Conservation (phyloP, 352 stramenopile species). For the Globisporangium lucens region DNA sequence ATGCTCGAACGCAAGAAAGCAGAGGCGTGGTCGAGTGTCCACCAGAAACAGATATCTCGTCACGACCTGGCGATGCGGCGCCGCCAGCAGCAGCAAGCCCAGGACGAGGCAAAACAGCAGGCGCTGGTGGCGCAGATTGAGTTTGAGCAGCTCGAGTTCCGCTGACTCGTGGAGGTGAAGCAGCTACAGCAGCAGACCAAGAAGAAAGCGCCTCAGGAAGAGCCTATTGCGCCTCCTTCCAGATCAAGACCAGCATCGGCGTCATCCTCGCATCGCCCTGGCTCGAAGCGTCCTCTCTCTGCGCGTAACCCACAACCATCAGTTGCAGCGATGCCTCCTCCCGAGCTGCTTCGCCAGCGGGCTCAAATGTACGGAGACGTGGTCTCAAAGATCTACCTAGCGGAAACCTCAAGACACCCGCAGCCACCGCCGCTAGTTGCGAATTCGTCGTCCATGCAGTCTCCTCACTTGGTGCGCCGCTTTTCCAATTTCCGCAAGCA, state of each 20-base stretch:
- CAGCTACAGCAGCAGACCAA: constrained; percentile 20
- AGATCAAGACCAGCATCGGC: background rate
- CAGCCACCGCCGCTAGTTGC: background rate
- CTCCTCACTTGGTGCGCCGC: constrained; percentile 22
- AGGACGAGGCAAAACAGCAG: constrained; percentile 22
- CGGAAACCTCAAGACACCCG: constrained; percentile 15
- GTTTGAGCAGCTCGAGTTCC: constrained; percentile 12
- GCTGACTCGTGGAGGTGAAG: constrained; percentile 21
- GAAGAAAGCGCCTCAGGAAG: constrained; percentile 10
- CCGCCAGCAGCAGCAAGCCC: constrained; percentile 14
- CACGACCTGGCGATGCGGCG: constrained; percentile 13
- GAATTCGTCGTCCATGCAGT: constrained; percentile 9
- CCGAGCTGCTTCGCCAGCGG: constrained; percentile 40
- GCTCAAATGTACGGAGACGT: constrained; percentile 51
- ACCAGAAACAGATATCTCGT: constrained; percentile 11
- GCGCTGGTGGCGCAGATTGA: constrained; percentile 19
- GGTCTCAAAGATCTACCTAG: constrained; percentile 43
- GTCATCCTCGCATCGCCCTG: background rate
- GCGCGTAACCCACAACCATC: constrained; percentile 21
- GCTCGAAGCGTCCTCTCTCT: constrained; percentile 23
- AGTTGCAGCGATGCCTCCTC: constrained; percentile 1
- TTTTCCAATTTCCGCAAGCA: constrained; percentile 29
- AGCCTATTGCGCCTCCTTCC: background rate
- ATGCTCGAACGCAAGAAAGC: constrained; percentile 25
- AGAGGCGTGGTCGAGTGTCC: constrained; percentile 15